Conservation (phyloP, 345 rosid species). For the Laguncularia racemosa region DNA sequence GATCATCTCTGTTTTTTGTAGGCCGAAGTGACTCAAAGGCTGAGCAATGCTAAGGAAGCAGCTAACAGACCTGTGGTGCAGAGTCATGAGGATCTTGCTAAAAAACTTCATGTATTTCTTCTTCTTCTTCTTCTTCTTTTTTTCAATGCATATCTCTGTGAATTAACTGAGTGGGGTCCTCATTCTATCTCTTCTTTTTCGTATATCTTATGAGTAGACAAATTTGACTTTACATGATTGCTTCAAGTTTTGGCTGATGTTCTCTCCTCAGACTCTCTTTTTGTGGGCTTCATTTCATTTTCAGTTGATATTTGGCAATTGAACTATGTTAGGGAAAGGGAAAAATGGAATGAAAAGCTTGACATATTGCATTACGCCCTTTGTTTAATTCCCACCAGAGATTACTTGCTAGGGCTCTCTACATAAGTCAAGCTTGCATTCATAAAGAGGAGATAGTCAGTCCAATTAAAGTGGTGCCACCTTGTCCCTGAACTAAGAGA, state of each 20-base stretch:
- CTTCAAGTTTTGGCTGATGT: not conserved
- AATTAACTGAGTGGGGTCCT: not conserved
- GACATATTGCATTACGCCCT: too few species aligned
- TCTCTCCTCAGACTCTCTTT: too few species aligned
- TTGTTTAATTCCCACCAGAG: too few species aligned
- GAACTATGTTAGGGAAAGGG: too few species aligned
- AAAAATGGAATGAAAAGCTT: too few species aligned
- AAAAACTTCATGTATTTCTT: slow-evolving; percentile 72
- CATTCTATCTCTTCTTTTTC: not conserved
- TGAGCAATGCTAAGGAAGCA: slow-evolving; percentile 79
- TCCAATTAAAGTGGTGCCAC: too few species aligned
- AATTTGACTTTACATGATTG: not conserved
- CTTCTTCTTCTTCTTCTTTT: too few species aligned
- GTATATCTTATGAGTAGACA: not conserved
- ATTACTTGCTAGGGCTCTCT: too few species aligned
- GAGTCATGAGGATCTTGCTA: slow-evolving; percentile 95
- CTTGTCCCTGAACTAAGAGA: too few species aligned
- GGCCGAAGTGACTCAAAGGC: slow-evolving; percentile 97
- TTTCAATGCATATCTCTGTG: not conserved
- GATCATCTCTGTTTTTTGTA: slow-evolving; percentile 12
- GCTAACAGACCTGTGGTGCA: slow-evolving; percentile 62
- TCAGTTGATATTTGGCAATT: not conserved
- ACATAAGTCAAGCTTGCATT: too few species aligned
- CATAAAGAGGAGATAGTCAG: too few species aligned
- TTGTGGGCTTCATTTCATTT: not conserved